phyloP scores from a whole-genome alignment of 371 early-diverging fungal genomes.

The Catenaria anguillulae region DNA sequence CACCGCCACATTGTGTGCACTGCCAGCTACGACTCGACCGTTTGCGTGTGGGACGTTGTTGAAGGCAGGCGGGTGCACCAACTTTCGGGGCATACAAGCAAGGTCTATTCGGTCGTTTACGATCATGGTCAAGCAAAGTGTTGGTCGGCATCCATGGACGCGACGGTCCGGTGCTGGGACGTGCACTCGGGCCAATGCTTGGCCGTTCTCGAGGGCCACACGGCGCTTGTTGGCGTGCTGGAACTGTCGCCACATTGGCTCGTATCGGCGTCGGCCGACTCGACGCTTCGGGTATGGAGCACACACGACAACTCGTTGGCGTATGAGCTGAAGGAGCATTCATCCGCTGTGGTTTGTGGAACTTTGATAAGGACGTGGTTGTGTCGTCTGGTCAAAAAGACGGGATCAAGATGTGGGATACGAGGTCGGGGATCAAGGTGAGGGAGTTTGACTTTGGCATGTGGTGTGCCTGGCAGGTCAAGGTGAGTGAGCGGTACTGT shows the following conservation, averaged over 20 bases:
- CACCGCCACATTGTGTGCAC: constrained; percentile 73
- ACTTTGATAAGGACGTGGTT: constrained; percentile 72
- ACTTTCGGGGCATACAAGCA: constrained; percentile 72
- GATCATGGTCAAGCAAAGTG: constrained; percentile 66
- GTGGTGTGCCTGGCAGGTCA: constrained; percentile 16
- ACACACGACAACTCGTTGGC: constrained; percentile 47
- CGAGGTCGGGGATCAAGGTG: constrained; percentile 51
- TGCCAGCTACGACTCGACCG: constrained; percentile 90
- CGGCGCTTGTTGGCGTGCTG: constrained; percentile 79
- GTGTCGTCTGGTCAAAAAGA: constrained; percentile 87
- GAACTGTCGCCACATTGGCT: constrained; percentile 66
- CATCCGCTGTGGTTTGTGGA: constrained; percentile 91
- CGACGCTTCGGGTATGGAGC: constrained; percentile 85
- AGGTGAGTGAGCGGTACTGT: constrained; percentile 8
- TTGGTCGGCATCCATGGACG: constrained; percentile 93
- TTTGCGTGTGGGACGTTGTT: constrained; percentile 82
- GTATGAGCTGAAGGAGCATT: constrained; percentile 52
- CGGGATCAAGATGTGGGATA: constrained; percentile 89
- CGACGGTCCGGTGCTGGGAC: constrained; percentile 90
- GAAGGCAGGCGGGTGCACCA: constrained; percentile 47
- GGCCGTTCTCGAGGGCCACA: constrained; percentile 72
- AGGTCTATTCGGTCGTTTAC: constrained; percentile 84
- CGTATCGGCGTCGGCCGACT: constrained; percentile 89
- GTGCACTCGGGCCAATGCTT: constrained; percentile 61
- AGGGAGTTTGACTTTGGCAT: constrained; percentile 57